Percentiles rank a stretch among this genome's conserved stretches.
phyloP scores from a whole-genome alignment of 2,329 filamentous ascomycete genomes.

The Davidsoniella eucalypti region DNA sequence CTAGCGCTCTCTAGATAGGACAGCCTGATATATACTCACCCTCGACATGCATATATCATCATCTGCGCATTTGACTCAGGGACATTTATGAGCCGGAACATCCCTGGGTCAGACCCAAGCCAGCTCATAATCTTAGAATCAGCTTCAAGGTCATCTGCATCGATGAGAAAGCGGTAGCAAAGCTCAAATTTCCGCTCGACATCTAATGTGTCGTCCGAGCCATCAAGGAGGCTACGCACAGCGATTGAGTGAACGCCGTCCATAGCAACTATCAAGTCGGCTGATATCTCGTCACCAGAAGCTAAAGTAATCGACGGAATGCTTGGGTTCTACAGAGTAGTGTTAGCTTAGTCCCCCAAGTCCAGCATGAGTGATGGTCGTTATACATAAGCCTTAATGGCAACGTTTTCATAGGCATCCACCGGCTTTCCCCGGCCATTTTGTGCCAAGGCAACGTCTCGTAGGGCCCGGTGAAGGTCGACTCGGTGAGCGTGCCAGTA shows the following conservation, averaged over 20 bases:
- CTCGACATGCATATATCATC: slow-evolving; percentile 21
- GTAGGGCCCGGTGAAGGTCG: slow-evolving; percentile 24
- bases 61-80: slow-evolving; percentile 16
- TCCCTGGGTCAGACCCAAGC: slow-evolving; percentile 15
- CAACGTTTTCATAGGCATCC: background rate
- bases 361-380: no score
- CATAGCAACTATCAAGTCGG: slow-evolving; percentile 27
- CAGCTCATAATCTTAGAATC: slow-evolving; percentile 20
- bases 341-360: background rate
- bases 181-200: slow-evolving; percentile 17
- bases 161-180: slow-evolving; percentile 23
- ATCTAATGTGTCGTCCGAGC: no score
- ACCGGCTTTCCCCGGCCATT: slow-evolving; percentile 17
- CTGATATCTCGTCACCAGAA: slow-evolving; percentile 17
- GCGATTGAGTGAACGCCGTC: slow-evolving; percentile 26
- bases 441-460: slow-evolving; percentile 19
- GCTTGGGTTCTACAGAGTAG: slow-evolving; percentile 15
- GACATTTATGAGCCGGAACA: slow-evolving; percentile 13
- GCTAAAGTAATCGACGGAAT: slow-evolving; percentile 18
- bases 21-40: slow-evolving; percentile 14
- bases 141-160: slow-evolving; percentile 17
- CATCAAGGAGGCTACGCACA: slow-evolving; percentile 17
- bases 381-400: background rate
- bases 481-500: slow-evolving; percentile 25
- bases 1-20: background rate